Percentiles rank a stretch among this genome's conserved stretches.
phyloP scores from a whole-genome alignment of 1,139 yeast species.

The Hansenula lynferdii region DNA sequence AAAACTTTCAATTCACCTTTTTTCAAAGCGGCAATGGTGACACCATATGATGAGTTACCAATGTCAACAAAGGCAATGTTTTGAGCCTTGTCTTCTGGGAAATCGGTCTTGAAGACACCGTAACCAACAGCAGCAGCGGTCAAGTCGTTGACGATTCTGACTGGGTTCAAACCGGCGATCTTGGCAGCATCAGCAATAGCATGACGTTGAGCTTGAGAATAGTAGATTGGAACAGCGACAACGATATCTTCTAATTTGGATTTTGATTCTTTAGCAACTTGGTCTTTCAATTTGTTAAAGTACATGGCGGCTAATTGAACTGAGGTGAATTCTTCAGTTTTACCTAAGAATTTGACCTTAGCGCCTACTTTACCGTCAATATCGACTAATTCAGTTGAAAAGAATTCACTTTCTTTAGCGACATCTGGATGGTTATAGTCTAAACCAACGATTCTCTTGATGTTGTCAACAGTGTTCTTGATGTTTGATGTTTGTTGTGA shows the following conservation, averaged over 20 bases:
- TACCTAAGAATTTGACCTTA: slow-evolving; percentile 80
- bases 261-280: slow-evolving; percentile 78
- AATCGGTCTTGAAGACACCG: slow-evolving; percentile 96
- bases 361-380: slow-evolving; percentile 77
- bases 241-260: slow-evolving; percentile 80
- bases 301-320: slow-evolving; percentile 94
- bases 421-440: slow-evolving; percentile 74
- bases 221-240: slow-evolving; percentile 96
- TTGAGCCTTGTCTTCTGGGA: slow-evolving; percentile 89
- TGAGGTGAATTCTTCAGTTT: slow-evolving; percentile 74
- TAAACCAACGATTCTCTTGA: slow-evolving; percentile 89
- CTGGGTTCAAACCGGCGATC: slow-evolving; percentile 97
- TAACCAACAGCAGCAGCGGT: slow-evolving; percentile 99
- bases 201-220: slow-evolving; percentile 94
- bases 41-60: slow-evolving; percentile 95
- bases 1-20: slow-evolving; percentile 93
- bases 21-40: slow-evolving; percentile 85
- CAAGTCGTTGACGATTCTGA: slow-evolving; percentile 92
- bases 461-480: slow-evolving; percentile 92
- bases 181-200: slow-evolving; percentile 94
- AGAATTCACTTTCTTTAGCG: slow-evolving; percentile 66
- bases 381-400: slow-evolving; percentile 66
- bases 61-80: slow-evolving; percentile 92
- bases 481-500: slow-evolving; percentile 94
- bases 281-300: slow-evolving; percentile 83